Base-by-base conservation (phyloP, 768 basidiomycete species). In the Agaricus subrufescens region DNA sequence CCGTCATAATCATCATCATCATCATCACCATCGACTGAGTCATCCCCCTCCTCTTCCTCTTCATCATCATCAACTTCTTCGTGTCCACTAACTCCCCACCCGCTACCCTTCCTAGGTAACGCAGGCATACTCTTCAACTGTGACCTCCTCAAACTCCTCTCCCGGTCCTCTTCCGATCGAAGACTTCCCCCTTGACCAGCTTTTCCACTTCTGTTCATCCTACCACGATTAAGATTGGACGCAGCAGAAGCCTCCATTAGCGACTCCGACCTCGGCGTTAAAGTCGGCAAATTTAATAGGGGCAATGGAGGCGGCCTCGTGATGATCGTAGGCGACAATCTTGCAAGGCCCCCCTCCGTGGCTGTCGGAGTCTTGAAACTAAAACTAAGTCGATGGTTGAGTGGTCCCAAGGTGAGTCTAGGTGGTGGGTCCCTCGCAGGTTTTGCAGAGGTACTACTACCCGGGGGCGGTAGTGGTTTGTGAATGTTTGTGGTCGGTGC, bases 81-180 rank as follows among this genome's bases (percentile, higher is more conserved):
- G 52, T 71, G 67, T n/a, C 63, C 67, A 39, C 60, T 63, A 6
- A 63, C 64, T 37, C 69, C 71, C 30, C 66, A 65, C 50, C 59
- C 64, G 15, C 54, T 61, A 30, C 63, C 71, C 50, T 68, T 71
- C 29, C 51, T 19, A 27, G 67, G 65, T 38, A 66, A 59, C 27
- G 78, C 82, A 31, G 86, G 86, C 71, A 85, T 80, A 57, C 72
- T 80, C 46, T 74, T 71, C 59, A 84, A 66, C 11, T 77, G 73
- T 11, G 64, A 62, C 57, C 68, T 71, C 40, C 72, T 70, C 46
- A 74, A 60, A 27, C 74, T 71, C 53, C 62, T 63, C 51, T 43
- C 56, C 39, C 44, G 40, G 50, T 39, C 37, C 39, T n/a, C 54
- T 45, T 12, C 5, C 15, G 29, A 27, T 23, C 31, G 30, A 15